Evolutionary conservation across 768 basidiomycete species (phyloP), one percentile per base, ranked within the genome.

Genomic region (Thelephora aurantiotincta): DNA sequence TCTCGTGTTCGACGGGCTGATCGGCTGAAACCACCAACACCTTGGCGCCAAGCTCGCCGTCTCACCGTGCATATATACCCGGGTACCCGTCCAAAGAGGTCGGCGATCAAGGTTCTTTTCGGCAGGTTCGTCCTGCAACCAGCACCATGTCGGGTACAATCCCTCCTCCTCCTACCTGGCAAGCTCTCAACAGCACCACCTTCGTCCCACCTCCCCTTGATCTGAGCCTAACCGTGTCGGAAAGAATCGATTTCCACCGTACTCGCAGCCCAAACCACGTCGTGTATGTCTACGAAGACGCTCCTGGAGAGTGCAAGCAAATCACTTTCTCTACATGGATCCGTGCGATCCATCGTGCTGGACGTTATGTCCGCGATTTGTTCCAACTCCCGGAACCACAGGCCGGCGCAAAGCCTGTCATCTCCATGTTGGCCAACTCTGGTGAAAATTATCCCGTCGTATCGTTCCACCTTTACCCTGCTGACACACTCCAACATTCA

Each of bases 201-300:
- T 60, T 60, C 43, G 34, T 48, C 34, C 49, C 60, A 1, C 67
- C 67, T 16, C 64, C 64, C 1, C 48, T 64, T 20, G 64, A 65
- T 48, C 59, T 60, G 19, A 56, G 55, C 9, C 52, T 67, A 6
- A 55, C 56, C 11, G 22, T 66, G 2, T 59, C 64, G n/a, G 63
- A 66, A 41, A 52, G 67, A 5, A 62, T 54, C 44, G 65, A 67
- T 41, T 63, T 52, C 36, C 62, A 67, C 34, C 41, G 45, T 16
- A n/a, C 37, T 16, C 36, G 58, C 36, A 63, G 55, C 38, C 53
- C 62, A 1, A 45, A 50, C 30, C 63, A 66, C 37, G 59, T 60
- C 6, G 19, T 59, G 13, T 64, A 60, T 53, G 50, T 58, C 5
- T 66, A 59, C 47, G 49, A 51, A 2, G 56, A 58, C 43, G 50